Base-by-base conservation (phyloP, 495 filamentous ascomycete genomes). In the Penicillium maclennaniae region DNA sequence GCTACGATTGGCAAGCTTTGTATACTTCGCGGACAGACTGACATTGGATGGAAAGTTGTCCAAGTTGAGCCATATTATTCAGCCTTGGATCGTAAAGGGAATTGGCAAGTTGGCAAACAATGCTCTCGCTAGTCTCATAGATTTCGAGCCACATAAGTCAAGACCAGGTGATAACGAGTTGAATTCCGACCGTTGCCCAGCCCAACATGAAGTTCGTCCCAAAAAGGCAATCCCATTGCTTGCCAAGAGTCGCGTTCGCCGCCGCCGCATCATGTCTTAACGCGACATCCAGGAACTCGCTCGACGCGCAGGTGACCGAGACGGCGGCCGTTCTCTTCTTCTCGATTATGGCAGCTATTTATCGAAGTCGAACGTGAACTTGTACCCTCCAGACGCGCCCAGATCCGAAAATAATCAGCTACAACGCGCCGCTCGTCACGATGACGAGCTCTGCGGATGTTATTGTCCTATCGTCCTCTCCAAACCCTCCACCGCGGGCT, bases 401-500 rank as follows among this genome's bases (percentile, higher is more conserved):
- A 34, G 31, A 34, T 34, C 8, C 10, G 31, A 14, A 9, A 10
- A 1, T 34, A 3, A 34, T 34, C 31, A 14, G 8, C 31, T 20
- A 25, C 31, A 31, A 51, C 40, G 41, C 53, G 44, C 45, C 46
- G 34, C 23, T 62, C 34, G 56, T 38, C 54, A 70, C 53, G 45
- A 75, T 73, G 70, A 43, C 46, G 45, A 57, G 57, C 56, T 52
- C 62, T 42, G 55, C 60, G 7, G 63, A 73, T 43, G 62, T 69
- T 41, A 65, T 74, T 39, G 43, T 74, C 25, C 57, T 77, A 44
- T 72, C 72, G 23, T 79, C 75, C 21, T 74, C 75, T 7, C 74
- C 76, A 21, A 65, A 60, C 34, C 51, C 48, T 49, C 47, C 55
- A 4, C 48, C 60, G 39, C 55, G 31, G 43, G 57, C 68, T 20